Base-by-base conservation (phyloP, 495 filamentous ascomycete species). In the Neurospora intermedia region DNA sequence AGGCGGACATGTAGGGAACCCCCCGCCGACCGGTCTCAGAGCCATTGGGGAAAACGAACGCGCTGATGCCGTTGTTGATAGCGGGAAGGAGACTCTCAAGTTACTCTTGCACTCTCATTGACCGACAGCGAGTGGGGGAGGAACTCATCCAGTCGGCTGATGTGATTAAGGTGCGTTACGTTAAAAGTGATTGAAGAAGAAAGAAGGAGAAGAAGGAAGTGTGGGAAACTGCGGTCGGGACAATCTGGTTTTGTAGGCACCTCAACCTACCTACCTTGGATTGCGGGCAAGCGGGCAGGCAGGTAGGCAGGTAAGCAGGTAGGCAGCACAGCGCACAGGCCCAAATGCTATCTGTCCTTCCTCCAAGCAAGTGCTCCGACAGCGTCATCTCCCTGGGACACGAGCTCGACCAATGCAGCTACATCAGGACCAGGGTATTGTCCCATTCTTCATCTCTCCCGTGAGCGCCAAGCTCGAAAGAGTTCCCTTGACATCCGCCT, bases 41-140 rank as follows among this genome's bases (percentile, higher is more conserved):
- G 54, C 54, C 54, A 66, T 66, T 66, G 27, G 15, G 27, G 35
- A 38, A 38, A 66, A 66, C 35, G 54, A 66, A 66, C 54, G 54
- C 54, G 54, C 54, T 66, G 54, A 66, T 66, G 54, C 54, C 54
- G 27, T 66, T 66, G 27, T 35, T 16, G 54, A 66, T 18, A 66
- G 54, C 54, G 54, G 54, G 27, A 35, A 66, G 54, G 69, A 69
- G 35, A 69, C 35, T 38, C 35, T 69, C 77, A 75, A 74, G 39
- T 82, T 77, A 74, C 70, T 82, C 79, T 84, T 74, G 81, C 83
- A 86, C 82, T 79, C 79, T 83, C 83, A 85, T 85, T 87, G 85
- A 87, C 83, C 84, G 80, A 82, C 78, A 81, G 77, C 75, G 79
- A 85, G 81, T 83, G 72, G 77, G 78, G 31, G 71, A 38, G 35